Conservation (phyloP, 2,329 filamentous ascomycete genomes). For the Aspergillus sojae region DNA sequence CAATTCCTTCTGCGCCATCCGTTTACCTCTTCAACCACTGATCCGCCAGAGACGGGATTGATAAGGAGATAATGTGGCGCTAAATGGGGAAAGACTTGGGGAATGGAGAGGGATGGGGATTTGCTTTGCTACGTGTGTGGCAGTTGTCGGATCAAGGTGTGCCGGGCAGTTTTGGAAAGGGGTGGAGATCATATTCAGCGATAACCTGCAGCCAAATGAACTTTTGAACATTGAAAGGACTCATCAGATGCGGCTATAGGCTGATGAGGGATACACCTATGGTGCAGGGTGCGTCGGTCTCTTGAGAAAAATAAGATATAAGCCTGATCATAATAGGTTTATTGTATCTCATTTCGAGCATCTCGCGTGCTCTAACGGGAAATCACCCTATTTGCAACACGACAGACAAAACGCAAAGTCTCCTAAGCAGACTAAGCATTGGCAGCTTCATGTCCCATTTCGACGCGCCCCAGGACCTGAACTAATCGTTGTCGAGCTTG, state of each 20-base stretch:
- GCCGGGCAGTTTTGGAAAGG: neutral
- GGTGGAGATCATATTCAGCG: neutral
- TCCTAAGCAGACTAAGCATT: conserved; percentile 8
- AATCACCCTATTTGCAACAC: conserved; percentile 21
- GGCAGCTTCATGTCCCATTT: conserved; percentile 46
- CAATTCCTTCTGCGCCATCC: conserved; percentile 79
- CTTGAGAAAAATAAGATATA: conserved; percentile 7
- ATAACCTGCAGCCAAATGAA: neutral
- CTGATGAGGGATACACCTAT: neutral
- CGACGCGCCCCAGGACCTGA: conserved; percentile 42
- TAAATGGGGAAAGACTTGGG: conserved; percentile 5
- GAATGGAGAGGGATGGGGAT: neutral
- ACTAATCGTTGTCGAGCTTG: neutral
- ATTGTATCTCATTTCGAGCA: conserved; percentile 23
- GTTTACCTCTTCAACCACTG: conserved; percentile 85
- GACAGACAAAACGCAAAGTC: conserved; percentile 6
- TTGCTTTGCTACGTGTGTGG: neutral
- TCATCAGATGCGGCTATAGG: neutral
- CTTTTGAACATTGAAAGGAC: neutral
- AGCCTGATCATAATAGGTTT: conserved; percentile 21
- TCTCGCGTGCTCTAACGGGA: conserved; percentile 20
- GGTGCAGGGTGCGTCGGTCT: neutral
- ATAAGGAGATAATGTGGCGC: conserved; percentile 91
- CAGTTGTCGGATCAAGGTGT: neutral
- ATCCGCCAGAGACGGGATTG: conserved; percentile 38